These are phyloP conservation scores for Xylogone sp. DNA, from an alignment of 2,329 filamentous ascomycete species.

Conservation along the genomic window DNA sequence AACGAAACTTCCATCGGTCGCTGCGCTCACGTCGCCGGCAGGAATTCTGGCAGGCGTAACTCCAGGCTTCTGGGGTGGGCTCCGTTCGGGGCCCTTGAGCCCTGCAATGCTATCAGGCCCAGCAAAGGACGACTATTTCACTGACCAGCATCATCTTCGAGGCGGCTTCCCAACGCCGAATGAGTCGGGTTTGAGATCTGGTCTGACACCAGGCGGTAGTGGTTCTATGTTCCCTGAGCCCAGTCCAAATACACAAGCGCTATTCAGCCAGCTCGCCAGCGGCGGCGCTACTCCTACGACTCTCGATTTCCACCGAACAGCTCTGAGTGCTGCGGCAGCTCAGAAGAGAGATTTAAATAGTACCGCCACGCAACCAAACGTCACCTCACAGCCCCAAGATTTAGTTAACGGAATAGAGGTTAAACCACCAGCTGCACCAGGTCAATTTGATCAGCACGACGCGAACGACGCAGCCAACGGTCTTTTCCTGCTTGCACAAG, in stretches of 20 bases:
- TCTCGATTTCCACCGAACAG: slow-evolving; percentile 91
- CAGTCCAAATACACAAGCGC: slow-evolving; percentile 79
- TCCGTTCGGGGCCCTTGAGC: slow-evolving; percentile 89
- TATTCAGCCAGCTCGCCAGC: slow-evolving; percentile 75
- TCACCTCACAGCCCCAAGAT: slow-evolving; percentile 52
- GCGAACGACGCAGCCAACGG: slow-evolving; percentile 93
- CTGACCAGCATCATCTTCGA: slow-evolving; percentile 71
- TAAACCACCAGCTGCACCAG: slow-evolving; percentile 47
- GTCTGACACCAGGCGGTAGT: slow-evolving; percentile 88
- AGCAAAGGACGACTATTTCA: slow-evolving; percentile 76
- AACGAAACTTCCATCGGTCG: slow-evolving; percentile 77
- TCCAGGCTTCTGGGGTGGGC: slow-evolving; percentile 75
- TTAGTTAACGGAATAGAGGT: slow-evolving; percentile 23
- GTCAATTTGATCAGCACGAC: slow-evolving; percentile 82
- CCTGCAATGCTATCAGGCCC: slow-evolving; percentile 96
- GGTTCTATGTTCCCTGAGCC: slow-evolving; percentile 96
- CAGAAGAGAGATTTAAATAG: slow-evolving; percentile 45
- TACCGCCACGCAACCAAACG: slow-evolving; percentile 25
- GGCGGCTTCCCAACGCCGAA: slow-evolving; percentile 92
- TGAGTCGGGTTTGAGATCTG: slow-evolving; percentile 89
- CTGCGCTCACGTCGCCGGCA: slow-evolving; percentile 85
- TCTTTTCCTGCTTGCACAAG: slow-evolving; percentile 81
- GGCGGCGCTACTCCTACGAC: slow-evolving; percentile 86
- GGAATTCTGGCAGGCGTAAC: slow-evolving; percentile 70
- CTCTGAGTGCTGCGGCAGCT: slow-evolving; percentile 72